phyloP scores from a whole-genome alignment of 495 filamentous ascomycete genomes.

The Massariosphaeria phaeospora region DNA sequence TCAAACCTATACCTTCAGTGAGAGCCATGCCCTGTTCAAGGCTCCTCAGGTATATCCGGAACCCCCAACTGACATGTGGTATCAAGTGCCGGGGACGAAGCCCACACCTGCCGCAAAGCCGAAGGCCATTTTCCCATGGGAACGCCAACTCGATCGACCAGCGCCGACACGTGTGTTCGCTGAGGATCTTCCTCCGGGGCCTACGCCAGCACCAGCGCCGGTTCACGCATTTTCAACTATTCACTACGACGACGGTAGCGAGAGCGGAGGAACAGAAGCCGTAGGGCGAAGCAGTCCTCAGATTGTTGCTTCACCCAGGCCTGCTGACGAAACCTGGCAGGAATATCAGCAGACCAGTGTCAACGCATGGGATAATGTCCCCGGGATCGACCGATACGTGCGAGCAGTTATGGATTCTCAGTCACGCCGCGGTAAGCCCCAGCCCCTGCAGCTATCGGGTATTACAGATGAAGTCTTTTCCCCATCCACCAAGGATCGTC shows the following conservation, averaged over 20 bases:
- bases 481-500: slow-evolving; percentile 34
- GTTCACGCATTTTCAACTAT: slow-evolving; percentile 19
- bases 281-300: slow-evolving; percentile 9
- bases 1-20: slow-evolving; percentile 71
- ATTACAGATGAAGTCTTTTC: slow-evolving; percentile 25
- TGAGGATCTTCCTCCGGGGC: slow-evolving; percentile 46
- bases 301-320: slow-evolving; percentile 5
- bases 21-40: slow-evolving; percentile 63
- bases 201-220: slow-evolving; percentile 25
- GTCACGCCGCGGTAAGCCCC: slow-evolving; percentile 49
- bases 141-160: slow-evolving; percentile 49
- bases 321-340: slow-evolving; percentile 53
- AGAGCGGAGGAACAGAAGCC: slow-evolving; percentile 9
- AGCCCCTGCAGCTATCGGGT: slow-evolving; percentile 43
- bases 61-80: slow-evolving; percentile 80
- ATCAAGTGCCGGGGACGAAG: slow-evolving; percentile 63
- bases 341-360: slow-evolving; percentile 51
- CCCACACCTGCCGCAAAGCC: slow-evolving; percentile 51
- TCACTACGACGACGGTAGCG: slow-evolving; percentile 17
- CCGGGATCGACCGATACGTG: slow-evolving; percentile 76
- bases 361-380: slow-evolving; percentile 87
- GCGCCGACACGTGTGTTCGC: slow-evolving; percentile 70
- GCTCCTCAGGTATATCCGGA: slow-evolving; percentile 71
- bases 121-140: slow-evolving; percentile 81
- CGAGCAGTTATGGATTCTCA: slow-evolving; percentile 62